Percentiles rank a stretch among this genome's conserved stretches.
Conservation (phyloP, 768 basidiomycete species). For the Clitopilus hobsonii region DNA sequence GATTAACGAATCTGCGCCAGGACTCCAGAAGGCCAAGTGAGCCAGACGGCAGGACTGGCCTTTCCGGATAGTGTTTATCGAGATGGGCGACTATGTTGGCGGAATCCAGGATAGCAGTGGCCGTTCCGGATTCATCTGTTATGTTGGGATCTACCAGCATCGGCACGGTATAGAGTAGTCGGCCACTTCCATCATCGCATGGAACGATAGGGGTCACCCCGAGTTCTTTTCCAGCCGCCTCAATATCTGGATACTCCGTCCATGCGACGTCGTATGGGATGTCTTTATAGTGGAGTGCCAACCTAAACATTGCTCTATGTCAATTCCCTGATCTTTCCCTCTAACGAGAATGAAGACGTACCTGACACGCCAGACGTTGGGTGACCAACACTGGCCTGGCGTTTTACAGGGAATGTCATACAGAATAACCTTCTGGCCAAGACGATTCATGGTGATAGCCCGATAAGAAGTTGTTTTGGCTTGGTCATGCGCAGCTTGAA, state of each 20-base stretch:
- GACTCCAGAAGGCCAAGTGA: conserved; percentile 6
- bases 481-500: too few species aligned
- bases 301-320: neutral
- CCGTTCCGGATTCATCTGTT: conserved; percentile 6
- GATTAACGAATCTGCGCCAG: conserved; percentile 3
- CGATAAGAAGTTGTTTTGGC: neutral
- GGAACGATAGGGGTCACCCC: conserved; percentile 22
- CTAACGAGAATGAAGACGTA: neutral
- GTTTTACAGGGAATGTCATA: conserved; percentile 10
- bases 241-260: conserved; percentile 39
- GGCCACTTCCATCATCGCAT: conserved; percentile 10
- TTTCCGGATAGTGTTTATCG: conserved; percentile 13
- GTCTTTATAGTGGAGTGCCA: conserved; percentile 17
- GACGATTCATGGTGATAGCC: neutral
- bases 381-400: conserved; percentile 10
- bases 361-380: conserved; percentile 11
- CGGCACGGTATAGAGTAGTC: conserved; percentile 7
- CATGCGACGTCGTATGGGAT: conserved; percentile 31
- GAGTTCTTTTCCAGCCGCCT: conserved; percentile 22
- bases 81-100: conserved; percentile 13
- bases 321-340: neutral
- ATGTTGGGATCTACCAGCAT: conserved; percentile 11
- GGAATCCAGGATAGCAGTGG: conserved; percentile 10
- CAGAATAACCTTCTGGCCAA: conserved; percentile 18
- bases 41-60: conserved; percentile 11